These are phyloP conservation scores for Psilocybe azurescens DNA, from an alignment of 768 basidiomycete genomes.

Conservation along the genomic window DNA sequence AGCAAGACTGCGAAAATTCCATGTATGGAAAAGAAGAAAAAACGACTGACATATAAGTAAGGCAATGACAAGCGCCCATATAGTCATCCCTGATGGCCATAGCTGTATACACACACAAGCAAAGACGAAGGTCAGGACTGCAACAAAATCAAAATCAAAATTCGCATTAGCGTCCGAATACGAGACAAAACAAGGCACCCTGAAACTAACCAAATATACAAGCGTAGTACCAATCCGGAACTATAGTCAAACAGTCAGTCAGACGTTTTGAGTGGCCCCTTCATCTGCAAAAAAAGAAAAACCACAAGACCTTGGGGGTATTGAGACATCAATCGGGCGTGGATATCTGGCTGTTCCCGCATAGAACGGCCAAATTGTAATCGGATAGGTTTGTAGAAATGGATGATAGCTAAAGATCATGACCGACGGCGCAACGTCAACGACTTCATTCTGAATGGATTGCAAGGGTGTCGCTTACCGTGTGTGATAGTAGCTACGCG, in stretches of 20 bases:
- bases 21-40: conserved; percentile 1
- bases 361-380: conserved; percentile 54
- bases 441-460: background rate
- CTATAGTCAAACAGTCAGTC: conserved; percentile 33
- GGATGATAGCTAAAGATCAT: conserved; percentile 42
- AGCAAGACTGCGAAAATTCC: background rate
- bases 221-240: conserved; percentile 69
- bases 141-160: background rate
- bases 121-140: conserved; percentile 61
- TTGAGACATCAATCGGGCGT: conserved; percentile 60
- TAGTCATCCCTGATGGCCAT: conserved; percentile 71
- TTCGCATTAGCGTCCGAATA: background rate
- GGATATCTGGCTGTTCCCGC: conserved; percentile 63
- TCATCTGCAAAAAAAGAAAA: background rate
- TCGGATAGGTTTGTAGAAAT: conserved; percentile 64
- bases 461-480: conserved; percentile 28
- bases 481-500: conserved; percentile 51
- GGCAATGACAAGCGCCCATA: conserved; percentile 68
- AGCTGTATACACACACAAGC: conserved; percentile 64
- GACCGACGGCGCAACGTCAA: background rate
- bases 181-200: background rate
- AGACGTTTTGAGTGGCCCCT: background rate
- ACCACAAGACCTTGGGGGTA: conserved; percentile 49
- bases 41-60: conserved; percentile 44
- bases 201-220: conserved; percentile 46